Conservation (phyloP, 208 protist species). For the Chromosphaera perkinsii region DNA sequence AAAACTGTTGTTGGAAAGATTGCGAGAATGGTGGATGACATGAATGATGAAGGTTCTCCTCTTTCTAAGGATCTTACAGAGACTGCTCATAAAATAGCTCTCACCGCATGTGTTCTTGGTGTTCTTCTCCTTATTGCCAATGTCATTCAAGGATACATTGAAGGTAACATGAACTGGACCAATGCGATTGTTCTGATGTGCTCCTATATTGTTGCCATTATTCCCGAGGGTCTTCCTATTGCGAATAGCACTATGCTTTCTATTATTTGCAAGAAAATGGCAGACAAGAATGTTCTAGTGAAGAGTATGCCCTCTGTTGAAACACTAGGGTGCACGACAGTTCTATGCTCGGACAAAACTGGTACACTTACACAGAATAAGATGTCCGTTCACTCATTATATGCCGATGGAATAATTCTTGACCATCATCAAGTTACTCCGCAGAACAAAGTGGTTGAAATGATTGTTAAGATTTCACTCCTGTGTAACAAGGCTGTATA, state of each 20-base stretch:
- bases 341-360: conserved; percentile 77
- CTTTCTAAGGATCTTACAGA: neutral
- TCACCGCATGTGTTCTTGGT: neutral
- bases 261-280: conserved; percentile 62
- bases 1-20: conserved; percentile 67
- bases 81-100: no score
- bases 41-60: neutral
- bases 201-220: neutral
- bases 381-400: conserved; percentile 51
- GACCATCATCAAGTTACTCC: neutral
- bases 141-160: neutral
- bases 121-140: neutral
- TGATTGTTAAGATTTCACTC: neutral
- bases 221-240: conserved; percentile 22
- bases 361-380: conserved; percentile 76
- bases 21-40: conserved; percentile 41
- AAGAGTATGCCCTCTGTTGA: conserved; percentile 69
- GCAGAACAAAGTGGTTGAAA: neutral
- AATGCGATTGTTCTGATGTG: neutral
- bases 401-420: neutral
- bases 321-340: conserved; percentile 72
- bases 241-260: conserved; percentile 46
- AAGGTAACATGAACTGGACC: neutral
- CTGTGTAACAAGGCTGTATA: neutral
- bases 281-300: conserved; percentile 66